These are phyloP conservation scores for Jaltomata sinuosa DNA, from an alignment of 257 asterid species.

Conservation along the genomic window DNA sequence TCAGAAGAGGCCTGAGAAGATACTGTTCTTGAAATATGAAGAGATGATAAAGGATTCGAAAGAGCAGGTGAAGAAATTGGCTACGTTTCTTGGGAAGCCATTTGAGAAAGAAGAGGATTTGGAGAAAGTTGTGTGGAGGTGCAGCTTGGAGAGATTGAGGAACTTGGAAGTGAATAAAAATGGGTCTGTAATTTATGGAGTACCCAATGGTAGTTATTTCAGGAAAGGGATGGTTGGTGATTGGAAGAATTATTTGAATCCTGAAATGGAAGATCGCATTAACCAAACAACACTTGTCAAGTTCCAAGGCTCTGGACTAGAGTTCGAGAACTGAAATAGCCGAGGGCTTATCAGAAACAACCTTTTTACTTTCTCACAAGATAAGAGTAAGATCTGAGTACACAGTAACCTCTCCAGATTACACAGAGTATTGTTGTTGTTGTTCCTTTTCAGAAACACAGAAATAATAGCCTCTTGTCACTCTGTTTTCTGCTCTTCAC, in stretches of 20 bases:
- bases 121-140: conserved; percentile 20
- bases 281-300: conserved; percentile 5
- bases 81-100: conserved; percentile 24
- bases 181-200: conserved; percentile 14
- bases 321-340: conserved; percentile 7
- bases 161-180: conserved; percentile 28
- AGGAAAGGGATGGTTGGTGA: conserved; percentile 28
- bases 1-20: conserved; percentile 15
- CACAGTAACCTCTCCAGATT: too few species aligned
- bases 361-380: too few species aligned
- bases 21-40: conserved; percentile 27
- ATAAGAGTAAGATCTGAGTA: too few species aligned
- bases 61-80: conserved; percentile 19
- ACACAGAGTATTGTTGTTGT: too few species aligned
- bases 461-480: background rate
- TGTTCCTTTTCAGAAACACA: background rate
- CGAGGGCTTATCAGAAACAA: too few species aligned
- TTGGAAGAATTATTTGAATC: conserved; percentile 27
- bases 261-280: conserved; percentile 18
- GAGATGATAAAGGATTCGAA: conserved; percentile 15
- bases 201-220: conserved; percentile 22
- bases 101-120: conserved; percentile 11
- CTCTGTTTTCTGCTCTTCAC: background rate
- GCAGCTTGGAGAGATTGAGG: conserved; percentile 28
- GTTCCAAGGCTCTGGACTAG: conserved; percentile 17